Base-by-base conservation (phyloP, 768 basidiomycete species). In the Heimioporus sp. region DNA sequence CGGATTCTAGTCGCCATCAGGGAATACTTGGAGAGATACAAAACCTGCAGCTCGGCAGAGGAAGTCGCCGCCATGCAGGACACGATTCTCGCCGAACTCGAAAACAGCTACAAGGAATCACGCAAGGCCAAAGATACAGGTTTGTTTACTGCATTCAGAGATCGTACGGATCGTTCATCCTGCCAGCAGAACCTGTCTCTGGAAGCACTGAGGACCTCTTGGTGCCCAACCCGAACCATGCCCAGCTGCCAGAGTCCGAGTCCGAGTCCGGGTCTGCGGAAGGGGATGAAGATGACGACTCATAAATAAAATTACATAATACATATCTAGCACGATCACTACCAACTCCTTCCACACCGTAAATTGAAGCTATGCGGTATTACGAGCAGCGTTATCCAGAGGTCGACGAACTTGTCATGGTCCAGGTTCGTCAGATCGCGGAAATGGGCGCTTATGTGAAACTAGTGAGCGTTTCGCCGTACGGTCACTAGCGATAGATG, bases 391-490 rank as follows among this genome's bases (percentile, higher is more conserved):
- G 86, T 62, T 97, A 94, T 67, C 94, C 94, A 24, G 91, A 98
- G 72, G 92, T 97, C 56, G 96, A 99, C 69, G 92, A 97, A 70
- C 86, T 98, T 46, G 97, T 98, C 72, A 98, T 98, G 96, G 97
- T 99, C 12, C 95, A 98, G 68, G 97, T 99, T 57, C 90, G 92
- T 70, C 93, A 97, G 75, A 99, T 99, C 63, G 92, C 94, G 47
- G 96, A 99, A 72, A 99, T 98, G 96, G 97, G 97, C 43, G 97
- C 97, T 41, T 98, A 99, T 69, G 97, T 99, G 57, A 98, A 98
- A 67, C 79, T 99, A 61, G 95, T 96, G 59, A 61, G 89, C 75
- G 19, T 10, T n/a, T 20, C 19, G 2, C 13, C 32, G 15, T 42
- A 43, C 13, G 8, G n/a, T 1, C 15, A 39, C 21, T 5, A 7